These are phyloP conservation scores for Cyberlindnera maclurae DNA, from an alignment of 805 yeast species.

Conservation along the genomic window DNA sequence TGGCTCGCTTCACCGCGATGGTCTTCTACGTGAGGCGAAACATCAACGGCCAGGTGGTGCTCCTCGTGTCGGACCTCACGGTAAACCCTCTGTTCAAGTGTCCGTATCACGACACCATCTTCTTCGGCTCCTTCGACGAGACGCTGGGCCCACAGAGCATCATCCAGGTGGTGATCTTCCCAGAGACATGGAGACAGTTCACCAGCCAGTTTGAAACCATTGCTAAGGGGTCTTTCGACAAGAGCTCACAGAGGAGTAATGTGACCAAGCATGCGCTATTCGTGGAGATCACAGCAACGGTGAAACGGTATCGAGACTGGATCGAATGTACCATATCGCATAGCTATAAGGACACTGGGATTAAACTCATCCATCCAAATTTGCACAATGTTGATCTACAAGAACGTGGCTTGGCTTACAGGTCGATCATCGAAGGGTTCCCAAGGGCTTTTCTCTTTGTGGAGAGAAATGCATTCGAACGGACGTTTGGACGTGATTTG, in stretches of 20 bases:
- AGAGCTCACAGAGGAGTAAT: not conserved
- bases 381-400: not conserved
- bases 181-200: constrained; percentile 3
- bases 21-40: constrained; percentile 1
- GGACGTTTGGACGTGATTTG: not conserved
- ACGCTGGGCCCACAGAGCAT: constrained; percentile 1
- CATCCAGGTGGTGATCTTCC: constrained; percentile 5
- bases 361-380: not conserved
- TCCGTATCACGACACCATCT: constrained; percentile 1
- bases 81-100: constrained; percentile 3
- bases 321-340: constrained; percentile 7
- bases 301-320: constrained; percentile 3
- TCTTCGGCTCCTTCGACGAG: constrained; percentile 2
- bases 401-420: not conserved
- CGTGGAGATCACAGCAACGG: constrained; percentile 4
- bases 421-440: constrained; percentile 2
- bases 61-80: constrained; percentile 11
- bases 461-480: not conserved
- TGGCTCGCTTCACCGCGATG: constrained; percentile 1
- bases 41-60: constrained; percentile 1
- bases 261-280: constrained; percentile 9
- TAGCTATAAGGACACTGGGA: not conserved
- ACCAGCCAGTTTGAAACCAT: not conserved
- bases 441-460: constrained; percentile 4
- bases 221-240: too few species aligned